Conservation (phyloP, 257 asterid genomes). For the Datura wrightii region DNA sequence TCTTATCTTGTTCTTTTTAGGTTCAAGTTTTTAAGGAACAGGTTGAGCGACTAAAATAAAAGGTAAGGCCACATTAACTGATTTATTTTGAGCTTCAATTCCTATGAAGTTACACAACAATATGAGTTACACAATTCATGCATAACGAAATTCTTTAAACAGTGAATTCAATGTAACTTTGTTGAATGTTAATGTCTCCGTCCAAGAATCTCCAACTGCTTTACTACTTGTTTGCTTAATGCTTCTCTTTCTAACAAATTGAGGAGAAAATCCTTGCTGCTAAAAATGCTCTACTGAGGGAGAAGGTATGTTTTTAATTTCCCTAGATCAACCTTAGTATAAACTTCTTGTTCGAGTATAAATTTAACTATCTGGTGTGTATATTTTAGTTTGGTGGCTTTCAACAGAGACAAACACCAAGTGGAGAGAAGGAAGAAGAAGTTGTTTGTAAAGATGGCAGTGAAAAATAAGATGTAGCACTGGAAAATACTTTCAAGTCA, state of each 20-base stretch:
- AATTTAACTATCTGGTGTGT: not conserved
- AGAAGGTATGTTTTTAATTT: slow-evolving; percentile 58
- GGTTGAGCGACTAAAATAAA: slow-evolving; percentile 69
- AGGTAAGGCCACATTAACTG: slow-evolving; percentile 48
- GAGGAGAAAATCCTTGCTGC: slow-evolving; percentile 80
- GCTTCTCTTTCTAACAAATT: slow-evolving; percentile 3
- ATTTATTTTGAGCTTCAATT: not conserved
- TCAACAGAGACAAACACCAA: slow-evolving; percentile 38
- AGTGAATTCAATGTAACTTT: not conserved
- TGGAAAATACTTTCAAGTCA: slow-evolving; percentile 78
- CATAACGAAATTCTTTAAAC: not conserved
- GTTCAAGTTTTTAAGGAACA: slow-evolving; percentile 81
- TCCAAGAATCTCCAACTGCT: not conserved
- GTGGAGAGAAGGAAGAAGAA: slow-evolving; percentile 43
- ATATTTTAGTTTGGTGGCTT: slow-evolving; percentile 52
- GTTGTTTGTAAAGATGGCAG: slow-evolving; percentile 53
- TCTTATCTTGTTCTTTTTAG: slow-evolving; percentile 42
- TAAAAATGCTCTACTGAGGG: slow-evolving; percentile 69
- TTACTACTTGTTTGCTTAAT: not conserved
- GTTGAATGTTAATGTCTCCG: not conserved
- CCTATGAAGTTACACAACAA: not conserved
- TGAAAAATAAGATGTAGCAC: slow-evolving; percentile 80
- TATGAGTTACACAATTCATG: no score
- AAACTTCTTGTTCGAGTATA: not conserved
- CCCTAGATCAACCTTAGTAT: not conserved